Base-by-base conservation (phyloP, 306 rosid species). In the Neltuma alba region DNA sequence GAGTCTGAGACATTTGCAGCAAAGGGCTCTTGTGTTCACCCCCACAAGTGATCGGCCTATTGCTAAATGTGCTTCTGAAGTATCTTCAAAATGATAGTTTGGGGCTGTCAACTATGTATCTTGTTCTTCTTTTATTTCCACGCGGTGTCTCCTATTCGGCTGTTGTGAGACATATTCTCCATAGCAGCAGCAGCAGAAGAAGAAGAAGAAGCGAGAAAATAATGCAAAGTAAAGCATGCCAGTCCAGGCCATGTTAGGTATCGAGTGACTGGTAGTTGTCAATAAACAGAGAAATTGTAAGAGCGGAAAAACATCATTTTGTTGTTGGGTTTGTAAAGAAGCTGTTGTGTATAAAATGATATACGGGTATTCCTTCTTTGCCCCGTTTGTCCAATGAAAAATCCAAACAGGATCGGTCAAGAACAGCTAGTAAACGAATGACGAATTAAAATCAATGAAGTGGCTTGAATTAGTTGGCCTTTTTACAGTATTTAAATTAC, bases 241-340 rank as follows among this genome's bases (percentile, higher is more conserved):
- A 88, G 97, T 95, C 99, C 99, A 91, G 99, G 94, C 96, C 92
- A 48, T 66, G 72, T 77, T 85, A 83, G 84, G 87, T 75, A 87
- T 80, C 97, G 85, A 79, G 99, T 86, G 99, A 95, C 93, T 93
- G 99, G 97, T 80, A 62, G 72, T 93, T 85, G 93, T 86, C 86
- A 95, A 93, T 89, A 86, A 92, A 82, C 68, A 81, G 64, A 66
- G 57, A 77, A 64, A 79, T 74, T 81, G 84, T 80, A 73, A 54
- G 80, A 62, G 79, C 34, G 77, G 80, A 60, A 85, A 57, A 79
- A 27, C 81, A 74, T 76, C 34, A 66, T 87, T 76, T 80, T 82
- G 86, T 80, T 75, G 86, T 83, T 78, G 75, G 81, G 13, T 82
- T 81, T 88, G 93, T 92, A 88, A 84, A 91, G 81, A 52, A 81